Conservation (phyloP, 345 rosid genomes). For the Citrus maxima region DNA sequence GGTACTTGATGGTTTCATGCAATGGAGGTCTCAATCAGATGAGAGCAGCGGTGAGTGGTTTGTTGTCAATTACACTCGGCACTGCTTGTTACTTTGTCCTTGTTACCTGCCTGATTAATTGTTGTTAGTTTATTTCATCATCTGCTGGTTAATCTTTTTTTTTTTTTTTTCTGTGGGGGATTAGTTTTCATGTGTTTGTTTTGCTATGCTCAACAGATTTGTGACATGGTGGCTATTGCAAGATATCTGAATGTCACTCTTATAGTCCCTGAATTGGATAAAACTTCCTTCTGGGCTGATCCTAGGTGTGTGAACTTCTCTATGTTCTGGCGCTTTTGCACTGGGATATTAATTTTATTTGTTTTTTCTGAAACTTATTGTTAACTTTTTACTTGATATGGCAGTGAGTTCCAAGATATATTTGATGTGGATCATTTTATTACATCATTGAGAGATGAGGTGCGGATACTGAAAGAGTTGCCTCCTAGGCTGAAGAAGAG, state of each 20-base stretch:
- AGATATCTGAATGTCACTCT: constrained; percentile 83
- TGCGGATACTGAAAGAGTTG: constrained; percentile 73
- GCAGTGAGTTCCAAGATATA: constrained; percentile 84
- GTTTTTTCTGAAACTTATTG: neutral
- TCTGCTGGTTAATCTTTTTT: constrained; percentile 4
- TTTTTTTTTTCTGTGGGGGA: neutral
- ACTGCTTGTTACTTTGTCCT: neutral
- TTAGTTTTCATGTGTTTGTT: neutral
- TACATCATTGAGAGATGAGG: constrained; percentile 76
- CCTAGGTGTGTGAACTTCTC: constrained; percentile 49
- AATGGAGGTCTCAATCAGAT: constrained; percentile 96
- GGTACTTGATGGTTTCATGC: constrained; percentile 90
- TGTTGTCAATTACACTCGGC: neutral
- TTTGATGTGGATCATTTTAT: constrained; percentile 85
- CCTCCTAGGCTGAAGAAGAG: constrained; percentile 76
- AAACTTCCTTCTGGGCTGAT: constrained; percentile 89
- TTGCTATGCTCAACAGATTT: constrained; percentile 44
- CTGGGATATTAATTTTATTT: neutral
- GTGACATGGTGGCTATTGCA: constrained; percentile 91
- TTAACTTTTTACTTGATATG: constrained; percentile 6
- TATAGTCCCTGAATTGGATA: constrained; percentile 85
- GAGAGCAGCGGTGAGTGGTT: constrained; percentile 75
- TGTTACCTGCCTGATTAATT: neutral
- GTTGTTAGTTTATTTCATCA: neutral
- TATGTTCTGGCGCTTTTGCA: neutral